phyloP scores from a whole-genome alignment of 2,329 filamentous ascomycete species.

The Alternaria ethzedia region DNA sequence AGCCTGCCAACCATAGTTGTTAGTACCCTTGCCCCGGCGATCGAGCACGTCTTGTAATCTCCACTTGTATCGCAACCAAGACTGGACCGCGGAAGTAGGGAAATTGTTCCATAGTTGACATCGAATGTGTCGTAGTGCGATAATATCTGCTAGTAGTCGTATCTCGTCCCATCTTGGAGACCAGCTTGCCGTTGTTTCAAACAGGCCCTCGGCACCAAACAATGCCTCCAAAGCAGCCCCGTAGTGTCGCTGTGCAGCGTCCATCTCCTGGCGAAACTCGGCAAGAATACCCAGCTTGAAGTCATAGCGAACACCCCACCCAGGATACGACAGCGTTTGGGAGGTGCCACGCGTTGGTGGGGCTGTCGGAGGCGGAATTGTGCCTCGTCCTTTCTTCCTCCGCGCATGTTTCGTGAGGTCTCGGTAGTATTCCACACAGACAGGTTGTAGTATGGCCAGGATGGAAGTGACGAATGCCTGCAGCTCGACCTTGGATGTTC shows the following conservation, averaged over 20 bases:
- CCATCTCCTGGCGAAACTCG: constrained; percentile 92
- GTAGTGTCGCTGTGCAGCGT: constrained; percentile 82
- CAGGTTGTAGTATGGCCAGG: constrained; percentile 73
- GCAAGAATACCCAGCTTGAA: constrained; percentile 91
- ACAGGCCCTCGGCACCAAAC: constrained; percentile 76
- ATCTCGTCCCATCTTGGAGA: constrained; percentile 90
- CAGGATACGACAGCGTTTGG: constrained; percentile 80
- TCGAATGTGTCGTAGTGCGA: constrained; percentile 80
- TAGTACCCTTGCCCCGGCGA: constrained; percentile 80
- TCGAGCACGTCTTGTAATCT: constrained; percentile 80
- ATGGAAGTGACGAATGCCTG: constrained; percentile 76
- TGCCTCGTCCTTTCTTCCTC: constrained; percentile 82
- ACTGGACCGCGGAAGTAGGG: constrained; percentile 77
- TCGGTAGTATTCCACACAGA: constrained; percentile 87
- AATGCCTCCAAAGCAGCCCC: constrained; percentile 86
- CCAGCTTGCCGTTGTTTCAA: constrained; percentile 90
- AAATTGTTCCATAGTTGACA: constrained; percentile 82
- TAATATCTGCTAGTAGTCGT: constrained; percentile 81
- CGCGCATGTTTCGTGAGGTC: constrained; percentile 91
- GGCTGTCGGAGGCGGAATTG: constrained; percentile 79
- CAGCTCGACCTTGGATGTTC: constrained; percentile 73
- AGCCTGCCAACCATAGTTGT: constrained; percentile 91
- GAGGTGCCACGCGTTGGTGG: constrained; percentile 85
- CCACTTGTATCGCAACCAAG: constrained; percentile 79
- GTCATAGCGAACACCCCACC: constrained; percentile 94